A percentile compares a stretch with the other conserved stretches of the same genome.
These are phyloP conservation scores for Stagonosporopsis tanaceti DNA, from an alignment of 2,329 filamentous ascomycete genomes.

Conservation along the genomic window DNA sequence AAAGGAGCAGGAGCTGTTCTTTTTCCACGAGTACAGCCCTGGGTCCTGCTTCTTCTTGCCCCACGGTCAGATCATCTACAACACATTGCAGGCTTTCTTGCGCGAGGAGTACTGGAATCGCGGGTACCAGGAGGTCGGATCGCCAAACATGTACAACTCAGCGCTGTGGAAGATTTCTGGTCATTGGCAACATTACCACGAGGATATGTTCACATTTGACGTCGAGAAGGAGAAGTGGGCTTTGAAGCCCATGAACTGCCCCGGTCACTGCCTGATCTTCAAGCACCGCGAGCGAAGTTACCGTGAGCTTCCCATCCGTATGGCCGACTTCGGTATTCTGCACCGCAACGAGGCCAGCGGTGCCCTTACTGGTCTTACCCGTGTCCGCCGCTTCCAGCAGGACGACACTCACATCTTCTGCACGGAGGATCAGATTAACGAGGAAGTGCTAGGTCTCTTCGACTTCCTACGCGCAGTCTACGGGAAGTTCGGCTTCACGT, in stretches of 20 bases:
- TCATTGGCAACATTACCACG: conserved; percentile 90
- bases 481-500: conserved; percentile 84
- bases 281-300: conserved; percentile 84
- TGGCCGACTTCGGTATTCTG: conserved; percentile 94
- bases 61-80: conserved; percentile 92
- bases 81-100: conserved; percentile 82
- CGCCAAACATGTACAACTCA: conserved; percentile 95
- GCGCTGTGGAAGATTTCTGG: conserved; percentile 93
- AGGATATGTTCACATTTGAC: conserved; percentile 92
- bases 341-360: conserved; percentile 96
- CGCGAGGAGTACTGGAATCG: conserved; percentile 90
- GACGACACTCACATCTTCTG: conserved; percentile 98
- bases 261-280: conserved; percentile 90
- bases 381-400: conserved; percentile 93
- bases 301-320: conserved; percentile 85
- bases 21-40: conserved; percentile 93
- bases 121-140: conserved; percentile 93
- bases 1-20: conserved; percentile 95
- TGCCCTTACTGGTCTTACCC: conserved; percentile 86
- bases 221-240: conserved; percentile 85
- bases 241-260: conserved; percentile 98
- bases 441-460: conserved; percentile 83
- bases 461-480: conserved; percentile 85
- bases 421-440: conserved; percentile 76
- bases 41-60: conserved; percentile 93